phyloP scores from a whole-genome alignment of 2,329 filamentous ascomycete species.

The Xylaria sp. region DNA sequence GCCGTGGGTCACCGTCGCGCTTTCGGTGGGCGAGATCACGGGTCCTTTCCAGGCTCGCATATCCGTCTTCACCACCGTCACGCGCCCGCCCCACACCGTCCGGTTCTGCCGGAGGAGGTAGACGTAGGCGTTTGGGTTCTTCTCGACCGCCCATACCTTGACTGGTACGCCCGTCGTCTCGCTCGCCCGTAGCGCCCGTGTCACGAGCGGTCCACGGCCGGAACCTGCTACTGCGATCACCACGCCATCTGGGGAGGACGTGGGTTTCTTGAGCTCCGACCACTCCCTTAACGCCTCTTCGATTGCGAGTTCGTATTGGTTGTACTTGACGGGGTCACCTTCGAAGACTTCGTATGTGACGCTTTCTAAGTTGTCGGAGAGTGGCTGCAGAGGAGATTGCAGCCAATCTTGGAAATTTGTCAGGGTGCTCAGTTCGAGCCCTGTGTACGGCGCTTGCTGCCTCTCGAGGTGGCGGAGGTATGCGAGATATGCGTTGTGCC shows the following conservation, averaged over 20 bases:
- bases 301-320: slow-evolving; percentile 91
- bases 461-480: slow-evolving; percentile 88
- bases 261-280: slow-evolving; percentile 76
- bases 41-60: slow-evolving; percentile 98
- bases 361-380: slow-evolving; percentile 96
- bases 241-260: slow-evolving; percentile 77
- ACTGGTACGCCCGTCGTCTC: slow-evolving; percentile 79
- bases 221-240: slow-evolving; percentile 94
- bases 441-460: slow-evolving; percentile 74
- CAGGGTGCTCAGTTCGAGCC: slow-evolving; percentile 63
- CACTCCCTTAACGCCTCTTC: slow-evolving; percentile 84
- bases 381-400: slow-evolving; percentile 91
- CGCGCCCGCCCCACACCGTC: slow-evolving; percentile 80
- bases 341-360: slow-evolving; percentile 99
- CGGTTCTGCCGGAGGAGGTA: slow-evolving; percentile 89
- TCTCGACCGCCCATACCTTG: slow-evolving; percentile 92
- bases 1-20: slow-evolving; percentile 61
- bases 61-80: slow-evolving; percentile 92
- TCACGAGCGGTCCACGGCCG: slow-evolving; percentile 91
- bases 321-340: slow-evolving; percentile 97
- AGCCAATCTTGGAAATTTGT: slow-evolving; percentile 88
- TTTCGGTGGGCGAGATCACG: slow-evolving; percentile 54
- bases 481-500: slow-evolving; percentile 67
- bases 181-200: slow-evolving; percentile 84
- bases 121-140: slow-evolving; percentile 98